Evolutionary conservation across 768 basidiomycete genomes (phyloP).

Genomic region (Boletus reticuloceps): DNA sequence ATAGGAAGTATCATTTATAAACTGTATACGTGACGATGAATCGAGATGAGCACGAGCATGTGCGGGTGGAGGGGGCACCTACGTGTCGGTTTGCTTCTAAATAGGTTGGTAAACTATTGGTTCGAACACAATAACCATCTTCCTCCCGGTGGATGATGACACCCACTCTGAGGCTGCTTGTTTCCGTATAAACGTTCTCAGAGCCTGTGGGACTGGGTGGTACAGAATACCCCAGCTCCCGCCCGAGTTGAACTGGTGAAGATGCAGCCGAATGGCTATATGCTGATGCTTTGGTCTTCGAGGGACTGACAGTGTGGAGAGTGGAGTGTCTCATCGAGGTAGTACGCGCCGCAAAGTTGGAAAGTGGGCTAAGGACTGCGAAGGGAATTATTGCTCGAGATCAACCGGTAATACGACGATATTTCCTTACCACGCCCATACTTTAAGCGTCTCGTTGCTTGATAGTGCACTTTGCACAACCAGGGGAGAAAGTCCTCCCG

Average conservation of each 20-base stretch:
- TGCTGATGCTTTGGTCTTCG: constrained; percentile 14
- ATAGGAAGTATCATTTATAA: constrained; percentile 51
- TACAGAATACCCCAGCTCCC: constrained; percentile 36
- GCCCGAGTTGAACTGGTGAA: constrained; percentile 23
- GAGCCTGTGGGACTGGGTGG: constrained; percentile 45
- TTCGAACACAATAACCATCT: constrained; percentile 60
- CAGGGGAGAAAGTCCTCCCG: constrained; percentile 91
- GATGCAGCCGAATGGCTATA: constrained; percentile 7
- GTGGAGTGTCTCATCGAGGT: constrained; percentile 56
- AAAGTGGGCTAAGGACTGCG: constrained; percentile 46
- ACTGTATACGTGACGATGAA: constrained; percentile 31
- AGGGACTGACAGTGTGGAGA: constrained; percentile 28
- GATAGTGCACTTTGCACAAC: constrained; percentile 86
- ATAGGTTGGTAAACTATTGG: constrained; percentile 75
- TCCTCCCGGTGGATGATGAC: constrained; percentile 54
- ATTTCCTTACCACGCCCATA: constrained; percentile 50
- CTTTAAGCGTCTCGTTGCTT: constrained; percentile 53
- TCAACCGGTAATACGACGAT: background rate
- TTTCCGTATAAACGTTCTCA: constrained; percentile 33
- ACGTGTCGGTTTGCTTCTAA: constrained; percentile 82
- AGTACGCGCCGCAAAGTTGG: constrained; percentile 44
- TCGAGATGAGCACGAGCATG: background rate
- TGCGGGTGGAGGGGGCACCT: constrained; percentile 20
- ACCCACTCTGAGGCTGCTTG: constrained; percentile 60
- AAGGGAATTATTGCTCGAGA: background rate